phyloP scores from a whole-genome alignment of 129 eudicot species.

The Flaveria linearis region DNA sequence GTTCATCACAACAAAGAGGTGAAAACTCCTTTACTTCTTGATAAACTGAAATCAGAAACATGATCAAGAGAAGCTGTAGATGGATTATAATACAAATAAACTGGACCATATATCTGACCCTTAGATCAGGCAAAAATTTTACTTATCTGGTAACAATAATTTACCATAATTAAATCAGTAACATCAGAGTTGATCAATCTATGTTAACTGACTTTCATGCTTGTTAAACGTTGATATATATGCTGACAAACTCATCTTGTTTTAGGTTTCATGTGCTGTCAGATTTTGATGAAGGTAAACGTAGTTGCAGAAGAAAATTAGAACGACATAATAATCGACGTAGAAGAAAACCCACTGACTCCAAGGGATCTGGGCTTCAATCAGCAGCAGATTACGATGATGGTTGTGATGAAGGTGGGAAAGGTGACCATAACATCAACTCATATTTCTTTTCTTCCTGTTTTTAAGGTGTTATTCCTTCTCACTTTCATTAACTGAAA shows the following conservation, averaged over 20 bases:
- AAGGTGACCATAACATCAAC: conserved; percentile 47
- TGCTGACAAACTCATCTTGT: conserved; percentile 26
- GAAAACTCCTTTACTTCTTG: not conserved
- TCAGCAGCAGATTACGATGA: conserved; percentile 49
- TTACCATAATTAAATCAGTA: not conserved
- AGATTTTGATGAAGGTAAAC: conserved; percentile 97
- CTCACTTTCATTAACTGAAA: conserved; percentile 2
- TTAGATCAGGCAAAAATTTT: not conserved
- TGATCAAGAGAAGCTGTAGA: not conserved
- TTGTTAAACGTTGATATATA: not conserved
- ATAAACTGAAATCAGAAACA: not conserved
- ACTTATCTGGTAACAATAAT: not conserved
- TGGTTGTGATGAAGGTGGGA: conserved; percentile 45
- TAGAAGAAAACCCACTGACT: conserved; percentile 66
- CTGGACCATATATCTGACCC: not conserved
- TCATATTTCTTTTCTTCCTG: not conserved
- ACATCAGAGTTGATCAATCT: not conserved
- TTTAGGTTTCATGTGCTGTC: conserved; percentile 85
- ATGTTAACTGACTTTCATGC: not conserved
- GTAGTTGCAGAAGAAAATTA: conserved; percentile 94
- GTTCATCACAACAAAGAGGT: not conserved
- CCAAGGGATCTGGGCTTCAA: conserved; percentile 53
- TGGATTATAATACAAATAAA: not conserved
- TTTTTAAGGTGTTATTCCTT: not conserved
- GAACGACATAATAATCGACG: conserved; percentile 88